Conservation (phyloP, 2,329 filamentous ascomycete genomes). For the Ophiostoma angusticollis region DNA sequence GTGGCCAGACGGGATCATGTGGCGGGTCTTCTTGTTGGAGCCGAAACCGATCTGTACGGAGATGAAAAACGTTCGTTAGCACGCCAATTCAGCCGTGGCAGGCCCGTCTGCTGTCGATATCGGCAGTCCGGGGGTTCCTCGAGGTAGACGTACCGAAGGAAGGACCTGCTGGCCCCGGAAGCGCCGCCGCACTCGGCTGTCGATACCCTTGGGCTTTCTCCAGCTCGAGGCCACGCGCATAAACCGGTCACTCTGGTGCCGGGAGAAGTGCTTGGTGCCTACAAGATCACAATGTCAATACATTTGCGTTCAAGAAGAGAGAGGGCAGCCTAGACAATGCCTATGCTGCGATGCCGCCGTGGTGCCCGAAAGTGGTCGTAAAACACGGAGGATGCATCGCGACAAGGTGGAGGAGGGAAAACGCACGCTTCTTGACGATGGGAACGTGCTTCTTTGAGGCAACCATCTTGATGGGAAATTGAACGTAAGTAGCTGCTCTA, state of each 20-base stretch:
- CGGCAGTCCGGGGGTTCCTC: too few relatives aligned
- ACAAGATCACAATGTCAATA: background rate
- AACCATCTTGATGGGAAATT: slow-evolving; percentile 62
- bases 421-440: slow-evolving; percentile 99
- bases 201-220: slow-evolving; percentile 99
- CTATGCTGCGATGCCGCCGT: too few relatives aligned
- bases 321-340: too few relatives aligned
- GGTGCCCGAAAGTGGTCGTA: background rate
- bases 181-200: slow-evolving; percentile 90
- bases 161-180: slow-evolving; percentile 94
- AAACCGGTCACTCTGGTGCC: slow-evolving; percentile 96
- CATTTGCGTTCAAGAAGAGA: background rate
- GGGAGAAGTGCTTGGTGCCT: slow-evolving; percentile 91
- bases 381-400: too few relatives aligned
- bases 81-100: too few relatives aligned
- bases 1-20: slow-evolving; percentile 98
- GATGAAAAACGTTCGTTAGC: too few relatives aligned
- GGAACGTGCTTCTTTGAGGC: slow-evolving; percentile 98
- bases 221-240: slow-evolving; percentile 82
- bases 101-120: too few relatives aligned
- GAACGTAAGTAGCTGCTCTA: background rate
- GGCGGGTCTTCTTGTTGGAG: slow-evolving; percentile 98
- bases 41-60: slow-evolving; percentile 83
- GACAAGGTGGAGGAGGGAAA: too few relatives aligned
- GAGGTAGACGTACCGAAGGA: slow-evolving; percentile 72